A percentile compares a stretch with the other conserved stretches of the same genome.
Evolutionary conservation across 2,329 filamentous ascomycete species (phyloP).

Genomic region (Uncinocarpus reesii): DNA sequence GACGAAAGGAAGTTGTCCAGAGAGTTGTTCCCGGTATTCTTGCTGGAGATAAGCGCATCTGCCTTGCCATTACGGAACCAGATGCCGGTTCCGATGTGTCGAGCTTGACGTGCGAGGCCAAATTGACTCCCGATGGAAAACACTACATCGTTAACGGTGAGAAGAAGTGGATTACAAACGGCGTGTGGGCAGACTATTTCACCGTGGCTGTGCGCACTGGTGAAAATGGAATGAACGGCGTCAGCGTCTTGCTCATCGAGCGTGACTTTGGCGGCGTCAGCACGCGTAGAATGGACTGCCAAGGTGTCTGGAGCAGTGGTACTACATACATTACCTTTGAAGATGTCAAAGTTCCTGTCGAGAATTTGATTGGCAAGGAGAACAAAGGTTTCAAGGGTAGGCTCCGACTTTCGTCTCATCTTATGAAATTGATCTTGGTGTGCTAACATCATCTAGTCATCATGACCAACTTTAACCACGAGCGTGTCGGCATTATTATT

Average conservation of each 20-base stretch:
- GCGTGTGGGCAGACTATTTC: conserved; percentile 94
- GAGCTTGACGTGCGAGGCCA: conserved; percentile 90
- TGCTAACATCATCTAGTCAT: conserved; percentile 52
- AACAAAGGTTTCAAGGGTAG: conserved; percentile 88
- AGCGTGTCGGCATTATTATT: conserved; percentile 97
- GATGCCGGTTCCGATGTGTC: conserved; percentile 93
- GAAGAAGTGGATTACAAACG: conserved; percentile 99
- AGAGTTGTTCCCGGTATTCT: conserved; percentile 82
- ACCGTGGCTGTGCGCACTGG: conserved; percentile 91
- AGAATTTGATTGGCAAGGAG: conserved; percentile 95
- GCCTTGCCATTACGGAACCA: conserved; percentile 91
- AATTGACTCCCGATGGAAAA: conserved; percentile 89
- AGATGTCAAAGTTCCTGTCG: conserved; percentile 98
- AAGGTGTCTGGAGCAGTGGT: conserved; percentile 89
- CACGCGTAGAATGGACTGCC: conserved; percentile 94
- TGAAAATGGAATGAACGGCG: conserved; percentile 79
- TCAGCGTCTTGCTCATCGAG: conserved; percentile 87
- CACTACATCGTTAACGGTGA: conserved; percentile 99
- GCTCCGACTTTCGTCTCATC: too few species aligned
- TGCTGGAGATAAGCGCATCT: conserved; percentile 90
- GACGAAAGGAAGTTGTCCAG: conserved; percentile 71
- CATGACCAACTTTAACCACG: conserved; percentile 99
- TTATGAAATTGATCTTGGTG: too few species aligned
- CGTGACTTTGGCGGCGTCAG: conserved; percentile 71
- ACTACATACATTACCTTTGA: conserved; percentile 98